A percentile compares a stretch with the other conserved stretches of the same genome.
Evolutionary conservation across 257 asterid species (phyloP).

Genomic region (Orobanche coerulescens): DNA sequence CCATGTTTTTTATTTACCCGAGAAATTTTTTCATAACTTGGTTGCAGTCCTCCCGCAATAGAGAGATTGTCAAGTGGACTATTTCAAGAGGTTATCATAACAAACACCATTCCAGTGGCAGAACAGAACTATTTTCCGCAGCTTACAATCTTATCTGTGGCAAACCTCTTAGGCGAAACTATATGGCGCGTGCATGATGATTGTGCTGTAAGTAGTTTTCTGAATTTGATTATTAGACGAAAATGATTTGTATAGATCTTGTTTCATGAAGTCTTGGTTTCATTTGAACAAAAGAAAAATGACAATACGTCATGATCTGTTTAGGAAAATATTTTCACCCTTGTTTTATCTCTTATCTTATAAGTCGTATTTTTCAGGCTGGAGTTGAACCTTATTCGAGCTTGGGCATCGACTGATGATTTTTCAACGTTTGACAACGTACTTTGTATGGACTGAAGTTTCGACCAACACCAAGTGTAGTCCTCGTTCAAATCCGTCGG

Average conservation of each 20-base stretch:
- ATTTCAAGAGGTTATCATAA: constrained; percentile 88
- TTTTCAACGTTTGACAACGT: background rate
- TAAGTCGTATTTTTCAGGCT: constrained; percentile 37
- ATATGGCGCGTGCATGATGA: constrained; percentile 96
- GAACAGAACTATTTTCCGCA: constrained; percentile 87
- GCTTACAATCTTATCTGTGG: constrained; percentile 81
- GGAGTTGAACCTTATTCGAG: constrained; percentile 74
- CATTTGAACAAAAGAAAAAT: background rate
- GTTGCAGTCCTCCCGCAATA: constrained; percentile 86
- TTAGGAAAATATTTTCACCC: background rate
- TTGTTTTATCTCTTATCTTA: constrained; percentile 1
- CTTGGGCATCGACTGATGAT: constrained; percentile 69
- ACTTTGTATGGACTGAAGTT: constrained; percentile 16
- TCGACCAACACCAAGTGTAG: constrained; percentile 1
- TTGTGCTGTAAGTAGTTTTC: constrained; percentile 60
- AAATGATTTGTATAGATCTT: background rate
- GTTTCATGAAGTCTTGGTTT: background rate
- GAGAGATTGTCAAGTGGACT: constrained; percentile 89
- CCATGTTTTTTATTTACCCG: background rate
- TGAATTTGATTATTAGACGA: background rate
- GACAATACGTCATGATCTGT: background rate
- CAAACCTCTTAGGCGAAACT: constrained; percentile 86
- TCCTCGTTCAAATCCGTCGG: constrained; percentile 24
- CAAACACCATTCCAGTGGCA: constrained; percentile 85
- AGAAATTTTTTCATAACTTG: constrained; percentile 15